phyloP scores from a whole-genome alignment of 768 basidiomycete genomes.

The Leccinum variicolor region DNA sequence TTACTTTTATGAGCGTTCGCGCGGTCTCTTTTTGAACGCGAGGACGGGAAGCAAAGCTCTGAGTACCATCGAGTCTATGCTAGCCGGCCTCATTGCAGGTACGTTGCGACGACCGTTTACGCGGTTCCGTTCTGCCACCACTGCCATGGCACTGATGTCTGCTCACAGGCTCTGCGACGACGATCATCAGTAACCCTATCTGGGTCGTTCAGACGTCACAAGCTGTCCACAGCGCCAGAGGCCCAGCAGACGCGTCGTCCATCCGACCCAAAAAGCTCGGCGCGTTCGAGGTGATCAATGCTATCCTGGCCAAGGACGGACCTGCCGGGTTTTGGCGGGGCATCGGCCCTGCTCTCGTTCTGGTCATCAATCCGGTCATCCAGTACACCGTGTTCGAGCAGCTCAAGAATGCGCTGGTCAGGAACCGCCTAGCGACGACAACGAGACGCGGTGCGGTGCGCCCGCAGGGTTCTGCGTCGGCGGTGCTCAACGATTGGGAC shows the following conservation, averaged over 20 bases:
- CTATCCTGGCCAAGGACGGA: constrained; percentile 73
- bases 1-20: constrained; percentile 81
- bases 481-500: constrained; percentile 75
- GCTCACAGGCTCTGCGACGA: constrained; percentile 75
- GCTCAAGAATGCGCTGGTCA: constrained; percentile 79
- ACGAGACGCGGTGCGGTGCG: constrained; percentile 42
- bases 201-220: constrained; percentile 97
- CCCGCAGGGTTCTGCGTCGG: constrained; percentile 41
- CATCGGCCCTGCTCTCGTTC: constrained; percentile 86
- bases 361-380: constrained; percentile 93
- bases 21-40: constrained; percentile 52
- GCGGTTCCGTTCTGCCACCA: not conserved
- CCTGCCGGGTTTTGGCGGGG: constrained; percentile 85
- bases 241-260: not conserved
- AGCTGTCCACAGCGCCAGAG: constrained; percentile 57
- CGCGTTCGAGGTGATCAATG: constrained; percentile 61
- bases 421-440: constrained; percentile 47
- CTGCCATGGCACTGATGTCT: not conserved
- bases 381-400: constrained; percentile 95
- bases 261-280: constrained; percentile 52
- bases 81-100: constrained; percentile 88
- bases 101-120: not conserved
- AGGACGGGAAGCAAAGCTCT: constrained; percentile 64
- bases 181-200: constrained; percentile 87
- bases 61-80: constrained; percentile 83